Conservation (phyloP, 1,284 basidiomycete species). For the Sanghuangporus weigelae region DNA sequence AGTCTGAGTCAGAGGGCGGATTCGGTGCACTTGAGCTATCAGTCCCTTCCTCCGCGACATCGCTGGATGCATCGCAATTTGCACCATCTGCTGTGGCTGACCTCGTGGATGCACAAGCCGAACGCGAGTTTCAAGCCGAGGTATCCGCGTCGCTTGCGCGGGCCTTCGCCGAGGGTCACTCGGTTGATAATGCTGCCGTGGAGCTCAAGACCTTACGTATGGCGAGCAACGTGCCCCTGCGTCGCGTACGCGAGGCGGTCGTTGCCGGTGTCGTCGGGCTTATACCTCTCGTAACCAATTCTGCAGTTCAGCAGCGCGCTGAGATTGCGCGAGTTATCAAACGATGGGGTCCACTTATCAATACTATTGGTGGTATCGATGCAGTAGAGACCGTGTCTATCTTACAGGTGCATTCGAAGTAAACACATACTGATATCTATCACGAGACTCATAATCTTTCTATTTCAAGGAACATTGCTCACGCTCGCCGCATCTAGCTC, state of each 20-base stretch:
- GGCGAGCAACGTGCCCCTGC: slow-evolving; percentile 85
- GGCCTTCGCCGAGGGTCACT: slow-evolving; percentile 87
- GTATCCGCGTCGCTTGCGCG: slow-evolving; percentile 80
- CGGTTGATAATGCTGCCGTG: slow-evolving; percentile 86
- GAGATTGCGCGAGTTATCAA: slow-evolving; percentile 55
- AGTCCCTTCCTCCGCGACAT: slow-evolving; percentile 32
- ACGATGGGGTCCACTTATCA: slow-evolving; percentile 70
- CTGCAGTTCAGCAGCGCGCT: slow-evolving; percentile 47
- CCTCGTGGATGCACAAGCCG: slow-evolving; percentile 38
- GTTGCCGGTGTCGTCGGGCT: slow-evolving; percentile 67
- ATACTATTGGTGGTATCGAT: slow-evolving; percentile 72
- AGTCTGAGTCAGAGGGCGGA: slow-evolving; percentile 30
- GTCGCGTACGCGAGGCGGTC: slow-evolving; percentile 74
- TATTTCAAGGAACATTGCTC: slow-evolving; percentile 54
- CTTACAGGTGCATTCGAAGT: slow-evolving; percentile 51
- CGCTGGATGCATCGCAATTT: slow-evolving; percentile 28
- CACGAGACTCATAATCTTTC: background rate
- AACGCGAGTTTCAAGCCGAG: slow-evolving; percentile 73
- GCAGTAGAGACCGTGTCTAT: slow-evolving; percentile 65
- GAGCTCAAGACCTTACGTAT: slow-evolving; percentile 92
- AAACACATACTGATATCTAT: background rate
- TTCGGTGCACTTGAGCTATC: slow-evolving; percentile 29
- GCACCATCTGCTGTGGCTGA: slow-evolving; percentile 31
- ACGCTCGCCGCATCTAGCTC: slow-evolving; percentile 48
- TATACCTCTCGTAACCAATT: slow-evolving; percentile 44